Base-by-base conservation (phyloP, 2,329 filamentous ascomycete genomes). In the Phaeoacremonium minimum region DNA sequence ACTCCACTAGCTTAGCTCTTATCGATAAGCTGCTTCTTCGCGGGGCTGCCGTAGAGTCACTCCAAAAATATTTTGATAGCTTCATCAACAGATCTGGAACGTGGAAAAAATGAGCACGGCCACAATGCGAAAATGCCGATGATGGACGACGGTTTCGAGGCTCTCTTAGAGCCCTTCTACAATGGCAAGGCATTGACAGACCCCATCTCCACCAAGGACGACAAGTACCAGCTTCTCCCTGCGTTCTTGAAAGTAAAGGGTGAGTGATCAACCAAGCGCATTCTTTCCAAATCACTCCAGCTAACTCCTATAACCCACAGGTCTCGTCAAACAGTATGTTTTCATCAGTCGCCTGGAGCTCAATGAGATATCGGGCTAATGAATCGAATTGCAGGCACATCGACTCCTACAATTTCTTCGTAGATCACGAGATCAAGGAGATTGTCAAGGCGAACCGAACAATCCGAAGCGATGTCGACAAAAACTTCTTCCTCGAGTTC, bases 191-290 rank as follows among this genome's bases (percentile, higher is more conserved):
- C 76, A 58, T 66, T 82, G 40, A 82, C 77, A 1, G 78, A 82
- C 50, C 75, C 77, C 29, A 78, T 83, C 46, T 79, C 72, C 18
- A 79, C 72, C 37, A 74, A 72, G 49, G 74, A 85, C 53, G 93
- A 98, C 68, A 98, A 98, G 72, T 96, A 91, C 79, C 95, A 97
- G 59, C 73, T 98, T 29, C 67, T 98, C 18, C 94, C 93, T 1
- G 93, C 93, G n/a, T 98, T 98, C 61, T 69, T 98, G 41, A 96
- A 96, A 63, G 90, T 96, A 52, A 98, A 98, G 64, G 90, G 77
- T 75, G 48, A 49, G 64, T 19, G 15, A 12, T 12, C 35, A 15
- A n/a, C 28, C 12, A 31, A 32, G 22, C 31, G 31, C 34, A n/a
- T 2, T n/a, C 18, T 18, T 13, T 22, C 18, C 16, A 15, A 14